phyloP scores from a whole-genome alignment of 805 yeast genomes.

The Saturnispora serradocipensis region DNA sequence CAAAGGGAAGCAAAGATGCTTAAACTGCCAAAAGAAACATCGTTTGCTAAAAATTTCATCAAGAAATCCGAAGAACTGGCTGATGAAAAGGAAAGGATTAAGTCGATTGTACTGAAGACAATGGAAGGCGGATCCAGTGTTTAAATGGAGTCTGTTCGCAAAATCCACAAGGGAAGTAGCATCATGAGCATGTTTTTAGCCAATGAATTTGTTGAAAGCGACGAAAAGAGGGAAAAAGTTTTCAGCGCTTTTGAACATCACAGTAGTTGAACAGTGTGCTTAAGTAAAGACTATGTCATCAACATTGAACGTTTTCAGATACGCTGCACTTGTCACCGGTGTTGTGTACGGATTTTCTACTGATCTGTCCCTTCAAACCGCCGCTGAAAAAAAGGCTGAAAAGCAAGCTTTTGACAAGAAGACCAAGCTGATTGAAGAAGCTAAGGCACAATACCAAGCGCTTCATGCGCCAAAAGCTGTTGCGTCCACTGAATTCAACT shows the following conservation, averaged over 20 bases:
- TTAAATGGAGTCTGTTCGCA: neutral
- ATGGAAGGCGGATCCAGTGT: neutral
- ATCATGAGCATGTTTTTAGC: neutral
- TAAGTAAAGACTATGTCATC: neutral
- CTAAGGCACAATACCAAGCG: conserved; percentile 81
- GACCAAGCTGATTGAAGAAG: conserved; percentile 73
- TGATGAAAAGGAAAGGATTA: conserved; percentile 48
- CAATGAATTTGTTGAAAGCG: neutral
- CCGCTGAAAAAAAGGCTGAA: conserved; percentile 51
- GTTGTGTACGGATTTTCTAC: conserved; percentile 81
- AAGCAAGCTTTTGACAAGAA: conserved; percentile 51
- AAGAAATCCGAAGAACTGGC: conserved; percentile 42
- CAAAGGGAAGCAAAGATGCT: conserved; percentile 31
- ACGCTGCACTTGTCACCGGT: conserved; percentile 85
- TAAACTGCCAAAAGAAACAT: conserved; percentile 43
- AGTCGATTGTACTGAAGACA: conserved; percentile 39
- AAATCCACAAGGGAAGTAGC: neutral
- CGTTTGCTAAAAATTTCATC: conserved; percentile 43
- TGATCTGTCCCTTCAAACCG: conserved; percentile 57
- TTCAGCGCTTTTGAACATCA: neutral
- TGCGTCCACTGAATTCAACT: conserved; percentile 42
- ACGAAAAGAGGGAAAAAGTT: neutral
- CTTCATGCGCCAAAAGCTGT: conserved; percentile 39
- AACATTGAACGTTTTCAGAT: conserved; percentile 65
- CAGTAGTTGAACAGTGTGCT: neutral